A percentile compares a stretch with the other conserved stretches of the same genome.
These are phyloP conservation scores for Trichoderma breve DNA, from an alignment of 2,329 filamentous ascomycete species.

Conservation along the genomic window DNA sequence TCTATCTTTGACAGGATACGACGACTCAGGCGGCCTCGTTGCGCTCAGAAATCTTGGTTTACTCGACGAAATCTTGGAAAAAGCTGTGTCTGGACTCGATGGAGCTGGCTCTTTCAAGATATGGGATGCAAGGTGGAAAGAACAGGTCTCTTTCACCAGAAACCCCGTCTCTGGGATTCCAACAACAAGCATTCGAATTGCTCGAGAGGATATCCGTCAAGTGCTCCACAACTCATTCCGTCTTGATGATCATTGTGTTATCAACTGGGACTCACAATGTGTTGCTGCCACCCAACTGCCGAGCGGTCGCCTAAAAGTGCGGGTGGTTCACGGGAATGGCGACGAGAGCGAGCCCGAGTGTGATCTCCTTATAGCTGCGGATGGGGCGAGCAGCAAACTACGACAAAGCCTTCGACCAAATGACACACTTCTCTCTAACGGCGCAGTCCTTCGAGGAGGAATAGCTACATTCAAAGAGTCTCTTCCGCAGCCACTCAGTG, in stretches of 20 bases:
- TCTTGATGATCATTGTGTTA: constrained; percentile 18
- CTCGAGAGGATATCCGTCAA: constrained; percentile 36
- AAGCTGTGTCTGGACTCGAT: constrained; percentile 26
- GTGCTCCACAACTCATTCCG: constrained; percentile 33
- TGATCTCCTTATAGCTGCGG: constrained; percentile 46
- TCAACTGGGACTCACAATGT: constrained; percentile 33
- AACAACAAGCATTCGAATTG: constrained; percentile 37
- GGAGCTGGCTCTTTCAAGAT: constrained; percentile 38
- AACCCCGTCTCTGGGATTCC: constrained; percentile 36
- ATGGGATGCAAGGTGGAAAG: constrained; percentile 40
- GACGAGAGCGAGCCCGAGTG: constrained; percentile 27
- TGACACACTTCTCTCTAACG: constrained; percentile 40
- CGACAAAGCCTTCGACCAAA: constrained; percentile 38
- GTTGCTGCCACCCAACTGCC: constrained; percentile 26
- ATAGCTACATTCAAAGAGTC: constrained; percentile 36
- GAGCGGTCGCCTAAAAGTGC: constrained; percentile 28
- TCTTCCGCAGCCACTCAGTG: constrained; percentile 34
- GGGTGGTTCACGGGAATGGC: constrained; percentile 6
- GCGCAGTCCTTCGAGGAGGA: constrained; percentile 40
- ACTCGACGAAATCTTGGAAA: constrained; percentile 30
- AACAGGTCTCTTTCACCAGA: constrained; percentile 33
- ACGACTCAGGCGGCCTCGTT: constrained; percentile 31
- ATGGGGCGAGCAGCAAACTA: constrained; percentile 44
- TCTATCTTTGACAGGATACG: constrained; percentile 33
- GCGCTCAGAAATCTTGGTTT: constrained; percentile 36